These are phyloP conservation scores for Ustilago hordei DNA, from an alignment of 1,284 basidiomycete genomes.

Conservation along the genomic window DNA sequence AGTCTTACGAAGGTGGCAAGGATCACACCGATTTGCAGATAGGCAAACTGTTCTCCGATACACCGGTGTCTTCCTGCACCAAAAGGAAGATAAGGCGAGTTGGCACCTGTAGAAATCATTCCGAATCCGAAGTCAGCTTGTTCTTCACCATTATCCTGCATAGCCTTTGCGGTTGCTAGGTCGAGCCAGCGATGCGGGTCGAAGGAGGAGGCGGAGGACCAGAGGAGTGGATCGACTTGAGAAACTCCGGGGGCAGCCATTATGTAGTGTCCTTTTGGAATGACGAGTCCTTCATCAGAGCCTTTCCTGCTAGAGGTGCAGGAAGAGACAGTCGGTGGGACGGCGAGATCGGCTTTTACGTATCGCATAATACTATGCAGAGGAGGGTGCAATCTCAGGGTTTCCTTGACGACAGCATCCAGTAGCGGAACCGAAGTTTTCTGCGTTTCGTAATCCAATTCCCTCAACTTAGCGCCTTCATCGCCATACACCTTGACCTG, in stretches of 20 bases:
- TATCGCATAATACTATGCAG: conserved; percentile 77
- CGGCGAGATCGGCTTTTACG: conserved; percentile 84
- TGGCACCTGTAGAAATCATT: conserved; percentile 73
- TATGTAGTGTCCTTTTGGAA: conserved; percentile 91
- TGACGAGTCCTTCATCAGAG: conserved; percentile 75
- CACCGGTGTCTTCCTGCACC: conserved; percentile 91
- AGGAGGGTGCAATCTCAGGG: conserved; percentile 75
- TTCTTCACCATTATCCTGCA: conserved; percentile 75
- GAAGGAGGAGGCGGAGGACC: conserved; percentile 76
- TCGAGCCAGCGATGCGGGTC: conserved; percentile 83
- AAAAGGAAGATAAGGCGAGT: conserved; percentile 85
- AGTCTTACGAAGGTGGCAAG: conserved; percentile 82
- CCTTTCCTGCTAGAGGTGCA: conserved; percentile 52
- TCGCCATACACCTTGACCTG: conserved; percentile 86
- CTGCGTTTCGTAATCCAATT: conserved; percentile 88
- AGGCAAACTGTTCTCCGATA: conserved; percentile 97
- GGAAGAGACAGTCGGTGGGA: conserved; percentile 79
- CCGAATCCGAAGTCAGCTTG: conserved; percentile 94
- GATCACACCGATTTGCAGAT: conserved; percentile 89
- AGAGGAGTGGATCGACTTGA: conserved; percentile 86
- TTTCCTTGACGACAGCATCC: conserved; percentile 91
- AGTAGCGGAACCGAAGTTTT: conserved; percentile 81
- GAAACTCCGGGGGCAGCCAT: conserved; percentile 89
- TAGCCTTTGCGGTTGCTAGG: conserved; percentile 75
- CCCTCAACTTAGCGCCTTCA: conserved; percentile 76